A percentile compares a stretch with the other conserved stretches of the same genome.
phyloP scores from a whole-genome alignment of 192 early-diverging fungal species.

The Coemansia sp. region DNA sequence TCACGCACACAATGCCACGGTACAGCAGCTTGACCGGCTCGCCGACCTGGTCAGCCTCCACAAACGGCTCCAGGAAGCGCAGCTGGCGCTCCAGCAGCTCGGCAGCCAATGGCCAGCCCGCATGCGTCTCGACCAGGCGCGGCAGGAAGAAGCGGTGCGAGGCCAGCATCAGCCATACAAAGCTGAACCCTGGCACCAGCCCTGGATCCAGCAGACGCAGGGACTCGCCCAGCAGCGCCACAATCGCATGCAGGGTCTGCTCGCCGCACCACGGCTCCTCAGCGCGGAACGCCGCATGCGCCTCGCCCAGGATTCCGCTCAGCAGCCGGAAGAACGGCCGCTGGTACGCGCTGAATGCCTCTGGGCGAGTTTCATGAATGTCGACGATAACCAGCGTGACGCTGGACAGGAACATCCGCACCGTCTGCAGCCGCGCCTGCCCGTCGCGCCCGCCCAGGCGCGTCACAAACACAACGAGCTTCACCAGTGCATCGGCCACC shows the following conservation, averaged over 20 bases:
- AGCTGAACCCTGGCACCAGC: constrained; percentile 89
- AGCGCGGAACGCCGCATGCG: constrained; percentile 42
- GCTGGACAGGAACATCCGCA: constrained; percentile 82
- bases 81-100: constrained; percentile 80
- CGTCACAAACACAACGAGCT: constrained; percentile 78
- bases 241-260: constrained; percentile 11
- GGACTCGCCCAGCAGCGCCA: constrained; percentile 52
- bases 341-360: constrained; percentile 75
- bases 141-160: constrained; percentile 94
- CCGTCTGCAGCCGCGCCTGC: constrained; percentile 59
- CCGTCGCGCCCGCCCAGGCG: constrained; percentile 65
- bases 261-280: constrained; percentile 37
- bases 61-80: constrained; percentile 83
- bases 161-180: constrained; percentile 91
- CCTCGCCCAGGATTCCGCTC: constrained; percentile 78
- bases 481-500: constrained; percentile 91
- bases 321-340: constrained; percentile 88
- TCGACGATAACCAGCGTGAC: constrained; percentile 83
- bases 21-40: constrained; percentile 83
- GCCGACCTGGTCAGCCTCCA: constrained; percentile 67
- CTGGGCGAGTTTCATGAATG: constrained; percentile 74
- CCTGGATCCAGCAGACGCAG: constrained; percentile 82
- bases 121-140: constrained; percentile 72
- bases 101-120: constrained; percentile 85
- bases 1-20: constrained; percentile 82